Conservation (phyloP, 352 stramenopile species). For the Phytophthora ramorum region DNA sequence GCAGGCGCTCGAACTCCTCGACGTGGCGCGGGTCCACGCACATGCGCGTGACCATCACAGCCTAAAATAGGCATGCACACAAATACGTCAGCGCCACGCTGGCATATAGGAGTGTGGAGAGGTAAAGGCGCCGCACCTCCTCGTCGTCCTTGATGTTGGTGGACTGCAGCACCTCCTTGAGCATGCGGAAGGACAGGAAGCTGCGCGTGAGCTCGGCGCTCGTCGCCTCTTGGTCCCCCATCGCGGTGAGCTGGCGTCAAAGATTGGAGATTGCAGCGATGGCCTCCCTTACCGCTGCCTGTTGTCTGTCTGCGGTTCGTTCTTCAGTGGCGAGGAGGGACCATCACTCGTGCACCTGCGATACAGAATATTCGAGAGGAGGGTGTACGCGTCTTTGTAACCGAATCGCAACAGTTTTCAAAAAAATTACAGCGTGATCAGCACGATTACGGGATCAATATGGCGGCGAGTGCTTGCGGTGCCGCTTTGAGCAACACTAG, state of each 20-base stretch:
- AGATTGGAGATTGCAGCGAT: constrained; percentile 12
- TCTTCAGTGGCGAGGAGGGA: constrained; percentile 23
- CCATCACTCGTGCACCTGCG: constrained; percentile 29
- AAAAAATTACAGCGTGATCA: background rate
- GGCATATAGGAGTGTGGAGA: constrained; percentile 1
- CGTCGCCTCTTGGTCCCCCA: constrained; percentile 38
- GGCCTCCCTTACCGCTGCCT: background rate
- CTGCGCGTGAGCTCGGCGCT: constrained; percentile 57
- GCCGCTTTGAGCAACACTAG: background rate
- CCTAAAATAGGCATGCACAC: constrained; percentile 37
- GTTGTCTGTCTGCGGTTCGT: constrained; percentile 23
- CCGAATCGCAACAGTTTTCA: too few species aligned
- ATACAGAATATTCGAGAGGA: constrained; percentile 3
- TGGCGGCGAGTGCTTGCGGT: background rate
- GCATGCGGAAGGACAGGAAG: constrained; percentile 76
- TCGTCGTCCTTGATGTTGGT: constrained; percentile 83
- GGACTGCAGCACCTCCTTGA: constrained; percentile 79
- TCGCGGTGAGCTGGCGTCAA: constrained; percentile 14
- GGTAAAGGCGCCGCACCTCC: constrained; percentile 50
- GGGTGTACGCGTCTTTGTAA: background rate
- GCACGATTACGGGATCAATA: background rate
- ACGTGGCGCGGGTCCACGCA: constrained; percentile 74
- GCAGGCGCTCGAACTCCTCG: constrained; percentile 79
- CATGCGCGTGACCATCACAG: constrained; percentile 87
- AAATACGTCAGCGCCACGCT: background rate